A percentile compares a stretch with the other conserved stretches of the same genome.
Conservation (phyloP, 768 basidiomycete species). For the Hydnum rufescens region DNA sequence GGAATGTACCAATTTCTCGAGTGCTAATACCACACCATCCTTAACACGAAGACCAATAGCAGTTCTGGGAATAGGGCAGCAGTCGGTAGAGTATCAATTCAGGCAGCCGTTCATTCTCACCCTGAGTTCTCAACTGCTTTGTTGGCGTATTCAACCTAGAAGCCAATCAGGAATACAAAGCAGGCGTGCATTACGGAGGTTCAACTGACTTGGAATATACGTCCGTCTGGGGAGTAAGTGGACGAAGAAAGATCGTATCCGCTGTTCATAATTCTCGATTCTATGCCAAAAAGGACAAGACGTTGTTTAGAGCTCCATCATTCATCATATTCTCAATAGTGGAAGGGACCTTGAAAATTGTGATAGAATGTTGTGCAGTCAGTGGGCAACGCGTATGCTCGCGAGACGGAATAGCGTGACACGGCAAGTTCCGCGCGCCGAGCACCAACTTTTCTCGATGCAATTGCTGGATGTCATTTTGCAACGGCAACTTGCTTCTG, state of each 20-base stretch:
- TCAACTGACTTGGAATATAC: conserved; percentile 85
- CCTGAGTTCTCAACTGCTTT: conserved; percentile 99
- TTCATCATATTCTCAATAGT: too few relatives aligned
- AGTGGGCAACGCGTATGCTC: too few relatives aligned
- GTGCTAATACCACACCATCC: conserved; percentile 84
- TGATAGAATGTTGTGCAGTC: too few relatives aligned
- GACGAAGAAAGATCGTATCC: conserved; percentile 93
- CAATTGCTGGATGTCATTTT: conserved; percentile 30
- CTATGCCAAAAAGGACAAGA: too few relatives aligned
- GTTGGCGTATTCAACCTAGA: conserved; percentile 88
- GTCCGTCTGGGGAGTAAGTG: conserved; percentile 91
- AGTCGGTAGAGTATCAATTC: conserved; percentile 1
- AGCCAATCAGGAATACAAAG: conserved; percentile 8
- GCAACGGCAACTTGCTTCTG: conserved; percentile 53
- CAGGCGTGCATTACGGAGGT: neutral
- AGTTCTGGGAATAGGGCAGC: conserved; percentile 35
- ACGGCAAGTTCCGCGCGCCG: too few relatives aligned
- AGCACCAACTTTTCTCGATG: conserved; percentile 9
- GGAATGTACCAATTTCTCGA: conserved; percentile 94
- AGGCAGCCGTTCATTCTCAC: conserved; percentile 23
- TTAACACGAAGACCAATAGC: conserved; percentile 91
- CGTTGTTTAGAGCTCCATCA: too few relatives aligned
- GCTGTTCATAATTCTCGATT: too few relatives aligned
- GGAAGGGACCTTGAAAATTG: too few relatives aligned
- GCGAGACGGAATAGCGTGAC: too few relatives aligned